phyloP scores from a whole-genome alignment of 495 filamentous ascomycete genomes.

The Tirmania nivea region DNA sequence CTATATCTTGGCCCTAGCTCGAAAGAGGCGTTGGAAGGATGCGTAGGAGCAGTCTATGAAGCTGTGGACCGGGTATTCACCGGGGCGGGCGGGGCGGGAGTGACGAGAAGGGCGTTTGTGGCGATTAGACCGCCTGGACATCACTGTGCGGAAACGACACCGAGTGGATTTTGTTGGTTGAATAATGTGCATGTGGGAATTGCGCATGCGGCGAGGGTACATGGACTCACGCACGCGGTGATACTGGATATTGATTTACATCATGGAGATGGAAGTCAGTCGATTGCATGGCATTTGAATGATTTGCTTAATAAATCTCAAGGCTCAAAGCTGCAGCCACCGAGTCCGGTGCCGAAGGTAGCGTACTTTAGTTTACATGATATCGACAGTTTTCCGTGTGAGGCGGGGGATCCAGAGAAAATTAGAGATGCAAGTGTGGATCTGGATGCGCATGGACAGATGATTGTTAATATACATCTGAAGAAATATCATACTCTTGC shows the following conservation, averaged over 20 bases:
- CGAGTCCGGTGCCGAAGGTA: slow-evolving; percentile 33
- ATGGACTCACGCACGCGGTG: slow-evolving; percentile 79
- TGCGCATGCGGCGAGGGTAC: slow-evolving; percentile 56
- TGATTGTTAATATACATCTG: slow-evolving; percentile 89
- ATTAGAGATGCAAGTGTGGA: slow-evolving; percentile 79
- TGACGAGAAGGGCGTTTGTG: slow-evolving; percentile 33
- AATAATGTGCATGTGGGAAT: slow-evolving; percentile 98
- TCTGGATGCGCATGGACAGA: slow-evolving; percentile 78
- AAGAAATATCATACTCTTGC: slow-evolving; percentile 58
- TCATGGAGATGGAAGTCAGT: slow-evolving; percentile 87
- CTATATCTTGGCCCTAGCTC: slow-evolving; percentile 44
- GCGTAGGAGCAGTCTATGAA: slow-evolving; percentile 73
- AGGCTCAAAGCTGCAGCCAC: slow-evolving; percentile 29
- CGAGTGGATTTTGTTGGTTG: slow-evolving; percentile 94
- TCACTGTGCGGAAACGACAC: slow-evolving; percentile 70
- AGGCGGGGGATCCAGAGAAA: slow-evolving; percentile 70
- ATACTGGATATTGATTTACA: slow-evolving; percentile 96
- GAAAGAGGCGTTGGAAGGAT: slow-evolving; percentile 67
- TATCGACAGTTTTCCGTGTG: slow-evolving; percentile 94
- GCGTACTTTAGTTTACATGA: slow-evolving; percentile 94
- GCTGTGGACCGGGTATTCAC: slow-evolving; percentile 67
- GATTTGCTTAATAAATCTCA: slow-evolving; percentile 25
- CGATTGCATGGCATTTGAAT: slow-evolving; percentile 78
- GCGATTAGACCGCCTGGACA: slow-evolving; percentile 48
- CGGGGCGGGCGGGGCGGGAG: slow-evolving; percentile 1